These are phyloP conservation scores for Fraxinus latifolia DNA, from an alignment of 305 asterid species.

Conservation along the genomic window DNA sequence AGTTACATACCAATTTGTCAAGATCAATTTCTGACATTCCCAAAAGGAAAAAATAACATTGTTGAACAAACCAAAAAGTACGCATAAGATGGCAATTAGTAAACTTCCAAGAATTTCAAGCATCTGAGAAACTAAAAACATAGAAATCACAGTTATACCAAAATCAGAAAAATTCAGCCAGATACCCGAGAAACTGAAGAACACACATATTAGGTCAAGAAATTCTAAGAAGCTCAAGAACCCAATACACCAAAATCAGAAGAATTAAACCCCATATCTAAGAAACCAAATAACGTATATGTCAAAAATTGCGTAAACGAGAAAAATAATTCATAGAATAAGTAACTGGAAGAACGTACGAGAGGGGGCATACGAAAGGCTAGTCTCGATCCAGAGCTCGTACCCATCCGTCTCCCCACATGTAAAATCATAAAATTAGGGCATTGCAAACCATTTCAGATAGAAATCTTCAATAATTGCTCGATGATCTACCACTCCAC, in stretches of 20 bases:
- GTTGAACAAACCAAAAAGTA: not conserved
- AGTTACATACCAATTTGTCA: not conserved
- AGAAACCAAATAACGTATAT: not conserved
- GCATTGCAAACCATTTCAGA: constrained; percentile 81
- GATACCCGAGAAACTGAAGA: not conserved
- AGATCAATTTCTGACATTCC: not conserved
- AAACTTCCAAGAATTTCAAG: not conserved
- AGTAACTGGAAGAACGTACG: constrained; percentile 46
- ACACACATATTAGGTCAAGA: not conserved
- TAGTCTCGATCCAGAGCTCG: constrained; percentile 71
- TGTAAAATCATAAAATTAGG: constrained; percentile 57
- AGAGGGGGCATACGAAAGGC: constrained; percentile 68
- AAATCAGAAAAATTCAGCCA: not conserved
- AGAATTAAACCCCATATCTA: not conserved
- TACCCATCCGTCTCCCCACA: constrained; percentile 57
- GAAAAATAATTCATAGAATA: not conserved
- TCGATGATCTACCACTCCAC: too few relatives aligned
- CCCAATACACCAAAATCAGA: not conserved
- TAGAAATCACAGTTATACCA: not conserved
- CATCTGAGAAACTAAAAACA: not conserved
- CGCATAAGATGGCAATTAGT: not conserved
- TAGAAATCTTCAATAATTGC: too few relatives aligned
- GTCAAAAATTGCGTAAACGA: not conserved
- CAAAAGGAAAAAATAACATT: not conserved
- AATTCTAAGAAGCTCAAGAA: not conserved